Evolutionary conservation across 2,329 filamentous ascomycete species (phyloP).

Genomic region (Tolypocladium album): DNA sequence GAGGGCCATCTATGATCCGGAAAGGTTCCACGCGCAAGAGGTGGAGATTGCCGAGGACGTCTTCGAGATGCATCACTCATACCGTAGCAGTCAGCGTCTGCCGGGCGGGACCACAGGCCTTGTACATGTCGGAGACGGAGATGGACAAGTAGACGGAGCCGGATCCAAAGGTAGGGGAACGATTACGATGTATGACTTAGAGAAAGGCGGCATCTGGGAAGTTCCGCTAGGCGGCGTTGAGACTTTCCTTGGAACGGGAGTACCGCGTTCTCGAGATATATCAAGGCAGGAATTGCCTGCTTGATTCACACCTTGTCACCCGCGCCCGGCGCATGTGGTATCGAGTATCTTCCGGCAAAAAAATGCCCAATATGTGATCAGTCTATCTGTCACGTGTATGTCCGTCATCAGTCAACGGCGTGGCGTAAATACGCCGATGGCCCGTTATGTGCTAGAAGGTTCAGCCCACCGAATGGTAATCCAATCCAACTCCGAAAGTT

Average conservation of each 20-base stretch:
- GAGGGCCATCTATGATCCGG: no score
- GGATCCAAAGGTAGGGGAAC: slow-evolving; percentile 30
- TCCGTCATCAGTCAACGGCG: not conserved
- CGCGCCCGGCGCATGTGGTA: no score
- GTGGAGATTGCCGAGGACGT: slow-evolving; percentile 31
- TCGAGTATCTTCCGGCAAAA: not conserved
- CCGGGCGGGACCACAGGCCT: slow-evolving; percentile 18
- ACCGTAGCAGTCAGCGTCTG: slow-evolving; percentile 20
- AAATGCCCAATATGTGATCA: not conserved
- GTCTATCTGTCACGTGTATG: not conserved
- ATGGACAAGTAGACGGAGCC: slow-evolving; percentile 18
- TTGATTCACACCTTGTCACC: not conserved
- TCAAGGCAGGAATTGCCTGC: not conserved
- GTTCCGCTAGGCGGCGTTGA: slow-evolving; percentile 30
- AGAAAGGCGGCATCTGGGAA: slow-evolving; percentile 22
- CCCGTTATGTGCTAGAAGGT: not conserved
- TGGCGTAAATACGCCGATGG: not conserved
- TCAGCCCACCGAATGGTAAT: not conserved
- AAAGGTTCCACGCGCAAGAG: slow-evolving; percentile 5
- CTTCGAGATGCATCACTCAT: slow-evolving; percentile 24
- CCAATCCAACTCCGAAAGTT: not conserved
- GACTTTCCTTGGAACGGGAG: slow-evolving; percentile 30
- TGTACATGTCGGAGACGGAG: slow-evolving; percentile 30
- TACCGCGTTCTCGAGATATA: slow-evolving; percentile 20
- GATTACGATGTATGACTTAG: slow-evolving; percentile 21